Conservation (phyloP, 2,329 filamentous ascomycete species). For the Diaporthe citri region DNA sequence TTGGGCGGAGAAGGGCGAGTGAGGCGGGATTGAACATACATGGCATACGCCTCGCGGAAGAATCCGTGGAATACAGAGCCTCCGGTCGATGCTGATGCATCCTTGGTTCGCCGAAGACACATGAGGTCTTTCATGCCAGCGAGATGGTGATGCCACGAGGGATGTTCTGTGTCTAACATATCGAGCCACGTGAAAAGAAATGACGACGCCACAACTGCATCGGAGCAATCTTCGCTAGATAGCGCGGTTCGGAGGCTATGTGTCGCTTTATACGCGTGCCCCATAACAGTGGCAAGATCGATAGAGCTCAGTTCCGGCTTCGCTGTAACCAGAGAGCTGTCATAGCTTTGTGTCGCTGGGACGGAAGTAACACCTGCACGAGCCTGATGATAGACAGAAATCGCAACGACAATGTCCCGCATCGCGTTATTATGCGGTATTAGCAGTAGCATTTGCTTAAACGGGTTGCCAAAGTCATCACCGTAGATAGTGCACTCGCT, state of each 20-base stretch:
- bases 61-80: not conserved
- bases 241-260: not conserved
- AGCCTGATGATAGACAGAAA: conserved; percentile 9
- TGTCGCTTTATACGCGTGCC: not conserved
- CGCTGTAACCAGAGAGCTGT: not conserved
- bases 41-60: conserved; percentile 2
- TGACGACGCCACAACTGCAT: conserved; percentile 6
- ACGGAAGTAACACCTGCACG: not conserved
- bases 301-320: not conserved
- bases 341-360: not conserved
- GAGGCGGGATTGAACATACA: not conserved
- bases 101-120: not conserved
- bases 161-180: not conserved
- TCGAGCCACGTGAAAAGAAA: conserved; percentile 11
- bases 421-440: not conserved
- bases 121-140: conserved; percentile 16
- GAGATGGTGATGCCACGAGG: conserved; percentile 4
- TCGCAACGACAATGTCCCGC: conserved; percentile 3
- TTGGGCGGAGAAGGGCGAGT: not conserved
- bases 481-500: conserved; percentile 37
- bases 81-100: not conserved
- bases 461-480: conserved; percentile 30
- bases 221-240: not conserved
- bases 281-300: not conserved
- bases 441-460: not conserved